Evolutionary conservation across 2,329 filamentous ascomycete genomes (phyloP).

Genomic region (Chrysoporthe austroafricana): DNA sequence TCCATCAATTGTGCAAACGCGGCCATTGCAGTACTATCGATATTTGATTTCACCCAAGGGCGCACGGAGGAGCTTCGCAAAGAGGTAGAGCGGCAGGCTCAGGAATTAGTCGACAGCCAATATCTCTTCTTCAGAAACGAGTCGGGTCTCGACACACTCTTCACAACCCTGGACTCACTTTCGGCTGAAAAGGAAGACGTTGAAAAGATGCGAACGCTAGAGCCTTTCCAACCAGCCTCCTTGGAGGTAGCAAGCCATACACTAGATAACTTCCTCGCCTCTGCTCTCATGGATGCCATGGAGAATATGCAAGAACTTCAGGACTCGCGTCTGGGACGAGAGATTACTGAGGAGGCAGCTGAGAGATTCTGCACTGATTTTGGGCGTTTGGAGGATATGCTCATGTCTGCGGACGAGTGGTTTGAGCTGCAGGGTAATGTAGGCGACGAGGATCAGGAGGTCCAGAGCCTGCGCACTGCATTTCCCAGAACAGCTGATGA

Average conservation of each 20-base stretch:
- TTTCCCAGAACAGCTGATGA: constrained; percentile 65
- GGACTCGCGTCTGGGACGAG: constrained; percentile 71
- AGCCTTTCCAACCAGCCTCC: constrained; percentile 60
- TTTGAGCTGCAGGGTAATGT: constrained; percentile 32
- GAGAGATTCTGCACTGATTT: constrained; percentile 86
- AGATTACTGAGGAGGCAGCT: constrained; percentile 81
- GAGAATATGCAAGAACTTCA: constrained; percentile 77
- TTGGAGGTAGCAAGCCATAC: constrained; percentile 73
- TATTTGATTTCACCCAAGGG: constrained; percentile 66
- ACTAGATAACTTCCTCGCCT: constrained; percentile 89
- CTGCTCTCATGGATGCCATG: constrained; percentile 88
- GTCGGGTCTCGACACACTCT: constrained; percentile 73
- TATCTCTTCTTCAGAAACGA: constrained; percentile 71
- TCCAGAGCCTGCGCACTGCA: constrained; percentile 44
- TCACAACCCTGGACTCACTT: constrained; percentile 57
- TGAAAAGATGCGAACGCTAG: constrained; percentile 56
- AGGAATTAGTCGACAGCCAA: constrained; percentile 68
- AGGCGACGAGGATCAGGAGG: constrained; percentile 28
- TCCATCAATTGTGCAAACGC: constrained; percentile 71
- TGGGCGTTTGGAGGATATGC: constrained; percentile 59
- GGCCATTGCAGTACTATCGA: constrained; percentile 57
- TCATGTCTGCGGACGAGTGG: constrained; percentile 49
- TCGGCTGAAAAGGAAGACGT: constrained; percentile 50
- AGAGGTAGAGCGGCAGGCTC: constrained; percentile 57
- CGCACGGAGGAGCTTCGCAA: constrained; percentile 60